These are phyloP conservation scores for Geranomyces variabilis DNA, from an alignment of 192 early-diverging fungal species.

Conservation along the genomic window DNA sequence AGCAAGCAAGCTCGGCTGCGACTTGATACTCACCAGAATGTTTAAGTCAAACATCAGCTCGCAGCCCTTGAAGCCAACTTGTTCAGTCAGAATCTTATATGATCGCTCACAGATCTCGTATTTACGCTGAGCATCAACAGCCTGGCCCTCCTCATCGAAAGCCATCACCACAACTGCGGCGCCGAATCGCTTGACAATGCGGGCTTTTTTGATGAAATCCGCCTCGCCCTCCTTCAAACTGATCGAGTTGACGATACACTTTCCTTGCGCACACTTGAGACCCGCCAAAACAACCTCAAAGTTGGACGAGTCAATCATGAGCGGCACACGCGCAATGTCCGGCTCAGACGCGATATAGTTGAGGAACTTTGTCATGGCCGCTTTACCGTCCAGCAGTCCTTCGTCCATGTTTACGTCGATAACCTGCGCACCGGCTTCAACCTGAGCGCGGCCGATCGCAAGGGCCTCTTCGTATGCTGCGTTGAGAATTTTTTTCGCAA, in stretches of 20 bases:
- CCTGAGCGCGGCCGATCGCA: constrained; percentile 89
- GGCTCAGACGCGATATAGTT: constrained; percentile 95
- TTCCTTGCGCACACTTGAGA: constrained; percentile 94
- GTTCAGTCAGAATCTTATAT: constrained; percentile 83
- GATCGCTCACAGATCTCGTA: constrained; percentile 87
- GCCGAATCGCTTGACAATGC: constrained; percentile 85
- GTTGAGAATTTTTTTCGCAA: constrained; percentile 91
- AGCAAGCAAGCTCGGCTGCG: no score
- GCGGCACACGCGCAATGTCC: constrained; percentile 81
- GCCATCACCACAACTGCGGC: constrained; percentile 97
- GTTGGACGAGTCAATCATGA: constrained; percentile 98
- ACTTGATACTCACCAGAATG: constrained; percentile 59
- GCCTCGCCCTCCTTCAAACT: constrained; percentile 92
- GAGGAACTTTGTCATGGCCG: constrained; percentile 91
- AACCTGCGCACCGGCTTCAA: constrained; percentile 93
- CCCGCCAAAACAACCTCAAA: constrained; percentile 96
- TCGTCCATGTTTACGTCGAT: constrained; percentile 98
- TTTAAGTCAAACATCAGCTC: constrained; percentile 92
- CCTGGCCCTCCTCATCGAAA: constrained; percentile 95
- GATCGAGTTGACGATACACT: constrained; percentile 97
- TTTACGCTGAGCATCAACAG: constrained; percentile 82
- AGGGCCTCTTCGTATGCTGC: constrained; percentile 92
- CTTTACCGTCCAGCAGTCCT: constrained; percentile 91
- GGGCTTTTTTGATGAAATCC: constrained; percentile 90
- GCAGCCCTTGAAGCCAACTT: constrained; percentile 81